These are phyloP conservation scores for Puccinia hordei DNA, from an alignment of 1,284 basidiomycete species.

Conservation along the genomic window DNA sequence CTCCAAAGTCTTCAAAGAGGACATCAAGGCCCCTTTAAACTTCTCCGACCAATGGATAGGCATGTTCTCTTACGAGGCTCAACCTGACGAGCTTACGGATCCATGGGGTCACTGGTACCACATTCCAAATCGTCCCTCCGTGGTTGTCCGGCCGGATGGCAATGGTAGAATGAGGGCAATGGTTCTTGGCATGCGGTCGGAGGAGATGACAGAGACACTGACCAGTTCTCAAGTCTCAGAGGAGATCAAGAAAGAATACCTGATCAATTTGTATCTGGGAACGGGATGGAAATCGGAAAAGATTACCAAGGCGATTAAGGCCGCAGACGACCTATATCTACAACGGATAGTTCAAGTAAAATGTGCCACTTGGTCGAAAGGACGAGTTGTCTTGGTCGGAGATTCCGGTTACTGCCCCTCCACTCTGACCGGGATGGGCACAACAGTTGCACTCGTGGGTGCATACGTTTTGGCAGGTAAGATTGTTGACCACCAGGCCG, in stretches of 20 bases:
- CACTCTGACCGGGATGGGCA: conserved; percentile 53
- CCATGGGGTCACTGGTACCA: neutral
- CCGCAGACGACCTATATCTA: conserved; percentile 53
- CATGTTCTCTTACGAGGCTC: neutral
- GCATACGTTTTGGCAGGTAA: conserved; percentile 52
- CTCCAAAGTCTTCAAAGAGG: conserved; percentile 51
- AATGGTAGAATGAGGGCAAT: conserved; percentile 54
- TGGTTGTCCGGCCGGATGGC: conserved; percentile 54
- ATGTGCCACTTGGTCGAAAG: conserved; percentile 52
- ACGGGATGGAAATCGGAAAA: conserved; percentile 52
- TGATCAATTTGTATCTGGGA: no score
- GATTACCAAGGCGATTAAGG: conserved; percentile 50
- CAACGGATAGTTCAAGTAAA: conserved; percentile 53
- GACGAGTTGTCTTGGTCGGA: conserved; percentile 53
- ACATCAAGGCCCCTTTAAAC: neutral
- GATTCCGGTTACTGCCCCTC: conserved; percentile 54
- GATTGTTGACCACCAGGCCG: conserved; percentile 29
- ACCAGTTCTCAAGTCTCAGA: conserved; percentile 49
- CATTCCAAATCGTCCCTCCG: neutral
- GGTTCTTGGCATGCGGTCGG: conserved; percentile 42
- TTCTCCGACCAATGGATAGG: neutral
- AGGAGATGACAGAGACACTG: neutral
- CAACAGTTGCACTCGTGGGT: conserved; percentile 27
- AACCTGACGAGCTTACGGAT: no score
- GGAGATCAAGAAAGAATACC: no score